phyloP scores from a whole-genome alignment of 345 rosid species.

The Gossypium longicalyx region DNA sequence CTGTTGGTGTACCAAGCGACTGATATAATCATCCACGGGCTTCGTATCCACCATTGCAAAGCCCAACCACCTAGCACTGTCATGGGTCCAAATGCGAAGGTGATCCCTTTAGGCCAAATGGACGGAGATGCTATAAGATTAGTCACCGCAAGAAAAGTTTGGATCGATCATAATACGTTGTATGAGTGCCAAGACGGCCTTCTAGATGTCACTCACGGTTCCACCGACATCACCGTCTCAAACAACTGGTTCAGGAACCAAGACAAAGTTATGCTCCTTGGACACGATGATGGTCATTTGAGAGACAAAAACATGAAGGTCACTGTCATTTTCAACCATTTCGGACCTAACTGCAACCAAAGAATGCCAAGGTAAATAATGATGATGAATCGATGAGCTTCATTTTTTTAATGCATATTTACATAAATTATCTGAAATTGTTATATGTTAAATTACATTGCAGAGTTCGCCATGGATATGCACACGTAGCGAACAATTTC shows the following conservation, averaged over 20 bases:
- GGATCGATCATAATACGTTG: conserved; percentile 81
- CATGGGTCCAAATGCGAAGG: conserved; percentile 48
- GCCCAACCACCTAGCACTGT: conserved; percentile 45
- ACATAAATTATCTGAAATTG: not conserved
- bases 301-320: conserved; percentile 63
- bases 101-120: conserved; percentile 38
- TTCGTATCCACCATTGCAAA: conserved; percentile 62
- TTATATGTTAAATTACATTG: not conserved
- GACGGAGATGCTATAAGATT: conserved; percentile 76
- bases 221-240: conserved; percentile 48
- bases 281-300: conserved; percentile 61
- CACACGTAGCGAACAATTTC: conserved; percentile 66
- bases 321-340: conserved; percentile 64
- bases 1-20: conserved; percentile 49
- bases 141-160: conserved; percentile 53
- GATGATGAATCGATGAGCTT: not conserved
- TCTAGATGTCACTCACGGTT: conserved; percentile 61
- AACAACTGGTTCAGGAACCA: conserved; percentile 79
- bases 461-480: conserved; percentile 70
- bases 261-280: conserved; percentile 84
- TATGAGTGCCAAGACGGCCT: conserved; percentile 62
- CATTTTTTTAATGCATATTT: not conserved
- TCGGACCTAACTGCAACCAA: conserved; percentile 83
- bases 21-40: conserved; percentile 70
- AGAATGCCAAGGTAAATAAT: conserved; percentile 64